Percentiles rank a stretch among this genome's conserved stretches.
Conservation (phyloP, 768 basidiomycete genomes). For the Lentinula aciculospora region DNA sequence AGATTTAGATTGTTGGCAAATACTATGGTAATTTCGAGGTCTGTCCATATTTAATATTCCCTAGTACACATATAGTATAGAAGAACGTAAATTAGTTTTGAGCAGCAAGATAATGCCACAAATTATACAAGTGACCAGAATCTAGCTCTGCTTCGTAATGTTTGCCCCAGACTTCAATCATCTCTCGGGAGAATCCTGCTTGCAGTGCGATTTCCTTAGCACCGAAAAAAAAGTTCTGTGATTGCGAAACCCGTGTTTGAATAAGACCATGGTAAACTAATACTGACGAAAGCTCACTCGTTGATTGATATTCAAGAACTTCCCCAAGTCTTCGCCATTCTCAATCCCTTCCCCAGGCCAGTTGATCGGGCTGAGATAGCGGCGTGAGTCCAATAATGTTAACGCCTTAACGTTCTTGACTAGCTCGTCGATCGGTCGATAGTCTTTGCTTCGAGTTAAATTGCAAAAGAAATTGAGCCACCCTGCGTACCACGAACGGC, state of each 20-base stretch:
- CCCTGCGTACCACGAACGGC: conserved; percentile 17
- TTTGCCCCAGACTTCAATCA: conserved; percentile 12
- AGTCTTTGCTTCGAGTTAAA: conserved; percentile 12
- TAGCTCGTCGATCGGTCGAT: conserved; percentile 12
- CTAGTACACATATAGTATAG: not conserved
- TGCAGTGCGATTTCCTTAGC: conserved; percentile 4
- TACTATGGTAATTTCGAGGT: not conserved
- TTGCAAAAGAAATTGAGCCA: conserved; percentile 16
- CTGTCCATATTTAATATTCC: not conserved
- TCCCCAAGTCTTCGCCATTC: conserved; percentile 14
- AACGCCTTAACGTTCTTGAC: conserved; percentile 5
- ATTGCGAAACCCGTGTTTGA: not conserved
- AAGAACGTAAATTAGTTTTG: not conserved
- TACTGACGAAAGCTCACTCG: conserved; percentile 9
- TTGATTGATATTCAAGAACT: conserved; percentile 13
- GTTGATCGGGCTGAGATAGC: conserved; percentile 15
- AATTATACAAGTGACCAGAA: conserved; percentile 8
- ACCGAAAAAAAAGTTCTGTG: conserved; percentile 11
- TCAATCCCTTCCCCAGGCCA: conserved; percentile 15
- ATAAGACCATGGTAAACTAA: not conserved
- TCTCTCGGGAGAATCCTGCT: conserved; percentile 7
- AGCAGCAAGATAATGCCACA: conserved; percentile 11
- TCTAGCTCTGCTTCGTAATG: conserved; percentile 11
- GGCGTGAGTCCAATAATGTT: conserved; percentile 1
- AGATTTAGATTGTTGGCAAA: no score